Evolutionary conservation across 306 rosid species (phyloP).

Genomic region (Arachis hypogaea): DNA sequence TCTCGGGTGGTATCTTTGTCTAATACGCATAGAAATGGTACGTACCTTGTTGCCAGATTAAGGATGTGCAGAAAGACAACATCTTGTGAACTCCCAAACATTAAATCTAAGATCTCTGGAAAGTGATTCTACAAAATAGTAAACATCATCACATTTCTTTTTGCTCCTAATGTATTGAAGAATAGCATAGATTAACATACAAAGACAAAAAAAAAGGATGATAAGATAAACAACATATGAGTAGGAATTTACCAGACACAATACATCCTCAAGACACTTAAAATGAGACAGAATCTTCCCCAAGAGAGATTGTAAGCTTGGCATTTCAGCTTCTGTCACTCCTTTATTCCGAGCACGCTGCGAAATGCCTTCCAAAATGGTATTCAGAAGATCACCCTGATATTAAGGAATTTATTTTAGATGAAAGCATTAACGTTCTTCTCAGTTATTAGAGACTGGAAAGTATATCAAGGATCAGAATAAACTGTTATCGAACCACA

Average conservation of each 20-base stretch:
- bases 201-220: not conserved
- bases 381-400: conserved; percentile 69
- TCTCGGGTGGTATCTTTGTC: not conserved
- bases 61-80: conserved; percentile 77
- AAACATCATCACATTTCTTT: conserved; percentile 15
- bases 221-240: conserved; percentile 16
- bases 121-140: conserved; percentile 64
- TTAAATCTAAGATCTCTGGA: conserved; percentile 73
- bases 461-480: conserved; percentile 5
- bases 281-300: conserved; percentile 80
- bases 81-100: conserved; percentile 69
- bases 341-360: conserved; percentile 50
- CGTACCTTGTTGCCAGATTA: conserved; percentile 76
- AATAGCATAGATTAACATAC: not conserved
- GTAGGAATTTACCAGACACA: conserved; percentile 64
- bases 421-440: conserved; percentile 16
- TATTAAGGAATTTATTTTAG: conserved; percentile 38
- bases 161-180: conserved; percentile 13
- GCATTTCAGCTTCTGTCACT: conserved; percentile 64
- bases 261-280: conserved; percentile 61
- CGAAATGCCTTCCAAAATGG: conserved; percentile 78
- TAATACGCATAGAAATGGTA: not conserved
- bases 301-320: conserved; percentile 79
- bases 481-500: conserved; percentile 3
- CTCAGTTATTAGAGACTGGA: conserved; percentile 12